Evolutionary conservation across 2,329 filamentous ascomycete genomes (phyloP), one percentile per base, ranked within the genome.

Genomic region (Talaromyces sp.): DNA sequence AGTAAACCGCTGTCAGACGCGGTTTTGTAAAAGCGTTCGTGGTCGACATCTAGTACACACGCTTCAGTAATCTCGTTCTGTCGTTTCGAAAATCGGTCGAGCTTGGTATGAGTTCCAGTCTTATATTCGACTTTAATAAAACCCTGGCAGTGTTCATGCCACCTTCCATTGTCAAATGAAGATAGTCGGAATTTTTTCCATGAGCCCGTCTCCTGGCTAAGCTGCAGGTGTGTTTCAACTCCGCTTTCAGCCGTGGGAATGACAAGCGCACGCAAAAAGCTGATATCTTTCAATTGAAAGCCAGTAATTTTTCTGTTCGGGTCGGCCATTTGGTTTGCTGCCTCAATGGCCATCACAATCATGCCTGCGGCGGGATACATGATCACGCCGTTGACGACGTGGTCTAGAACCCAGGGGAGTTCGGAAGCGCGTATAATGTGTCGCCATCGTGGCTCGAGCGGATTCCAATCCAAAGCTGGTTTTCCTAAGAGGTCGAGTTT

Each of bases 321-420:
- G 29, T 59, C 41, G 8, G 54, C 60, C 4, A 63, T 19, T 2
- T 27, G 10, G 4, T 54, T 57, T 4, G 65, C 26, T 11, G 69
- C 63, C 51, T 74, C 71, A 0, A 70, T 60, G 1, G 68, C 70
- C 38, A 69, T 69, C 1, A 62, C 64, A 4, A 72, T 54, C 35
- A 69, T 74, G 0, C 66, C 72, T 10, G 70, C 68, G 3, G 66
- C 70, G 2, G 72, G 72, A 31, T 71, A 72, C 8, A 73, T 63
- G 7, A 69, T 64, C 27, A 70, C 66, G 0, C 67, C 66, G 50
- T 74, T 70, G 3, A 77, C 61, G 29, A 65, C 62, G 50, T 77
- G 74, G 57, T 69, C 69, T 5, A 38, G 31, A 6, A 76, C 58
- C 74, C 74, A 76, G 1, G 71, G 65, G 9, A 74, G 61, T 54